Conservation (phyloP, 2,329 filamentous ascomycete genomes). For the Nigrograna mackinnonii region DNA sequence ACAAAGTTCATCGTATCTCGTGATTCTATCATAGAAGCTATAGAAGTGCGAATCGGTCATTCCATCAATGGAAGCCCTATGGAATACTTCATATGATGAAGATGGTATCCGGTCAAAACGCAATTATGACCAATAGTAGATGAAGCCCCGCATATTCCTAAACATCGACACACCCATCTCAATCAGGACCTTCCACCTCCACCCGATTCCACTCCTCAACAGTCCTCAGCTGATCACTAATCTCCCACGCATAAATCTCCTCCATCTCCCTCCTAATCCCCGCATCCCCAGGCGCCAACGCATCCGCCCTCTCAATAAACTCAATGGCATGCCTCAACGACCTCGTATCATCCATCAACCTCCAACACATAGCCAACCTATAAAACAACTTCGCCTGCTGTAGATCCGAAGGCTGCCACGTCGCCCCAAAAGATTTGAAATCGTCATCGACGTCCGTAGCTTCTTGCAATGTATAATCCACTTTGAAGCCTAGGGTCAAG, state of each 20-base stretch:
- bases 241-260: too few species aligned
- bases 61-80: too few species aligned
- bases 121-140: too few species aligned
- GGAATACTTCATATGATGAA: too few species aligned
- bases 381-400: background rate
- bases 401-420: background rate
- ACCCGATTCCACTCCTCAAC: background rate
- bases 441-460: background rate
- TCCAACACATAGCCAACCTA: background rate
- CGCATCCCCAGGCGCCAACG: background rate
- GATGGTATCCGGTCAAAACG: too few species aligned
- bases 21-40: too few species aligned
- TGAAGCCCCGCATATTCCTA: too few species aligned
- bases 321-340: background rate
- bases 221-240: too few species aligned
- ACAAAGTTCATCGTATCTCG: too few species aligned
- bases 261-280: background rate
- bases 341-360: background rate
- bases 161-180: background rate
- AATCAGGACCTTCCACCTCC: background rate
- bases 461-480: background rate
- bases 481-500: background rate
- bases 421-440: background rate
- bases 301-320: background rate
- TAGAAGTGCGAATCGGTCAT: too few species aligned